Percentiles rank a stretch among this genome's conserved stretches.
Evolutionary conservation across 257 asterid genomes (phyloP).

Genomic region (Euphrasia confusa): DNA sequence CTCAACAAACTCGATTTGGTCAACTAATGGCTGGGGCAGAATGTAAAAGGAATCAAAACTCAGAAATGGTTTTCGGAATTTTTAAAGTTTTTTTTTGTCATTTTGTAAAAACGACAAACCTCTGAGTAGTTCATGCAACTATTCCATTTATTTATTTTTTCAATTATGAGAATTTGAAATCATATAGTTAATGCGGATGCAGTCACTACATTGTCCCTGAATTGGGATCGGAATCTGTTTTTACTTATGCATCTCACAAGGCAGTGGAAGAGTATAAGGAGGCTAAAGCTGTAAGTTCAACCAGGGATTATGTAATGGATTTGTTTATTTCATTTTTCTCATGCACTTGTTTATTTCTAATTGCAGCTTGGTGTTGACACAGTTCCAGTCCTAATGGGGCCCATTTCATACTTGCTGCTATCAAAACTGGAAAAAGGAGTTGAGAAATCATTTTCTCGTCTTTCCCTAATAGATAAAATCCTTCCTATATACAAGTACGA

Average conservation of each 20-base stretch:
- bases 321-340: constrained; percentile 10
- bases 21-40: no score
- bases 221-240: constrained; percentile 59
- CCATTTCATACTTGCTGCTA: constrained; percentile 63
- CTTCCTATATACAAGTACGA: constrained; percentile 75
- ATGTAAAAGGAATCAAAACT: no score
- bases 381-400: constrained; percentile 77
- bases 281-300: constrained; percentile 52
- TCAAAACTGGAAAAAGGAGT: constrained; percentile 81
- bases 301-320: not conserved
- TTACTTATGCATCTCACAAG: constrained; percentile 74
- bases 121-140: not conserved
- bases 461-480: constrained; percentile 66
- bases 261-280: constrained; percentile 83
- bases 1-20: no score
- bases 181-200: constrained; percentile 21
- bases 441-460: constrained; percentile 50
- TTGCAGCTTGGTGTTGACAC: constrained; percentile 72
- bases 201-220: constrained; percentile 88
- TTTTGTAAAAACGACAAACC: not conserved
- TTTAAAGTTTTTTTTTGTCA: no score
- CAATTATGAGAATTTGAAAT: not conserved
- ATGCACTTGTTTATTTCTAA: constrained; percentile 2
- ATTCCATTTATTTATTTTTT: constrained; percentile 15
- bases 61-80: no score